Conservation (phyloP, 1,139 yeast species). For the Suhomyces terraborum region DNA sequence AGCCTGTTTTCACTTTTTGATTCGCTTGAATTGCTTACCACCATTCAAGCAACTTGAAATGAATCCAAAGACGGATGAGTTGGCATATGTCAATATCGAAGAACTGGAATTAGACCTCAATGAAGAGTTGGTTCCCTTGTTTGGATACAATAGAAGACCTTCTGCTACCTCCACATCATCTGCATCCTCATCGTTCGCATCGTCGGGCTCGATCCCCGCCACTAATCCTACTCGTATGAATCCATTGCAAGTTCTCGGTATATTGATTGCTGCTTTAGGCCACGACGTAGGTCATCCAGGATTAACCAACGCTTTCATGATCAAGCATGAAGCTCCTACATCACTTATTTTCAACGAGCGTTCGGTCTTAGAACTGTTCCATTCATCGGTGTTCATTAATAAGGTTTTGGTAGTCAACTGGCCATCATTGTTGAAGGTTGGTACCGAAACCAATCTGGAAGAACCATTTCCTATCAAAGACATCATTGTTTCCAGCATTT, state of each 20-base stretch:
- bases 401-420: slow-evolving; percentile 61
- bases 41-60: slow-evolving; percentile 37
- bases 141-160: slow-evolving; percentile 8
- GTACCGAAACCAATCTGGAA: slow-evolving; percentile 18
- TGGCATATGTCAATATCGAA: slow-evolving; percentile 15
- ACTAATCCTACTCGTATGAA: slow-evolving; percentile 26
- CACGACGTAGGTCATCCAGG: slow-evolving; percentile 98
- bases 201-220: slow-evolving; percentile 3
- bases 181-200: slow-evolving; percentile 31
- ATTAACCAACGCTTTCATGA: slow-evolving; percentile 75
- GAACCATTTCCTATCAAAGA: slow-evolving; percentile 28
- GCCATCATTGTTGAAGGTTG: slow-evolving; percentile 51
- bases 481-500: slow-evolving; percentile 49
- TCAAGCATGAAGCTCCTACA: slow-evolving; percentile 63
- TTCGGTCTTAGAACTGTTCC: slow-evolving; percentile 83
- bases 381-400: slow-evolving; percentile 65
- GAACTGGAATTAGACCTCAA: slow-evolving; percentile 9
- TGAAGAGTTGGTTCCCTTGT: slow-evolving; percentile 13
- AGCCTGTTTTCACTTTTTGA: slow-evolving; percentile 71
- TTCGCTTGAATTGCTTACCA: slow-evolving; percentile 51
- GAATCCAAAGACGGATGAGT: slow-evolving; percentile 34
- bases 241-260: slow-evolving; percentile 54
- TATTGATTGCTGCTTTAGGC: slow-evolving; percentile 83
- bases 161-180: slow-evolving; percentile 13
- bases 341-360: slow-evolving; percentile 62